Percentiles rank a stretch among this genome's conserved stretches.
These are phyloP conservation scores for Aegilops umbellulata DNA, from an alignment of 176 grass and related monocot species.

Conservation along the genomic window DNA sequence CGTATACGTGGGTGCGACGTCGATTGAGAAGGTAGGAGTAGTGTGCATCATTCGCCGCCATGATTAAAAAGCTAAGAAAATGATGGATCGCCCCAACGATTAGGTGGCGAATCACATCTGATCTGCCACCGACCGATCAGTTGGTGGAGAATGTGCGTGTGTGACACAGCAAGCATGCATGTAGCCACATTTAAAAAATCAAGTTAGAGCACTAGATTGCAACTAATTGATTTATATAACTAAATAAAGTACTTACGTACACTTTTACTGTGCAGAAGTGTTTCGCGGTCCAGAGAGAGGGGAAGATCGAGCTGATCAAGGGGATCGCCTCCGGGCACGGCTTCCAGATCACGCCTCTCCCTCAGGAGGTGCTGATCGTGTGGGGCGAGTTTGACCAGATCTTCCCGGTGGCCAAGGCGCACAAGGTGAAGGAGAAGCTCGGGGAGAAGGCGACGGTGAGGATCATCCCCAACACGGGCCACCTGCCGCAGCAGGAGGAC, in stretches of 20 bases:
- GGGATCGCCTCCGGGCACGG: constrained; percentile 56
- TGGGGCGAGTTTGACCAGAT: constrained; percentile 93
- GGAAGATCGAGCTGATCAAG: constrained; percentile 71
- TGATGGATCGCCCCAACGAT: neutral
- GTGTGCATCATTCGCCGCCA: neutral
- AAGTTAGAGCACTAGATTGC: neutral
- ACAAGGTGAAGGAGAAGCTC: constrained; percentile 63
- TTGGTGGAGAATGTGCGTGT: neutral
- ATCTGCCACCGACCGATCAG: neutral
- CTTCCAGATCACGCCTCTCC: constrained; percentile 64
- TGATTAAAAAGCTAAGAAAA: neutral
- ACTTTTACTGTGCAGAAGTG: constrained; percentile 41
- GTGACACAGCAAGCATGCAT: neutral
- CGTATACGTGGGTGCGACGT: neutral
- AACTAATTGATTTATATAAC: neutral
- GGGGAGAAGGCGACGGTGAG: constrained; percentile 66
- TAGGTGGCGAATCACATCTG: constrained; percentile 34
- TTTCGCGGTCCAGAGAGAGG: constrained; percentile 46
- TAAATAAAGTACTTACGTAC: neutral
- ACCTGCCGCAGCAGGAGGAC: constrained; percentile 68
- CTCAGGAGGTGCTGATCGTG: constrained; percentile 75
- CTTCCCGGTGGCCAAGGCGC: constrained; percentile 62
- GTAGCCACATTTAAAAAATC: neutral
- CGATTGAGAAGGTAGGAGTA: neutral
- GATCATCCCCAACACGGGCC: constrained; percentile 64